Evolutionary conservation across 2,329 filamentous ascomycete species (phyloP).

Genomic region (Colletotrichum tropicale): DNA sequence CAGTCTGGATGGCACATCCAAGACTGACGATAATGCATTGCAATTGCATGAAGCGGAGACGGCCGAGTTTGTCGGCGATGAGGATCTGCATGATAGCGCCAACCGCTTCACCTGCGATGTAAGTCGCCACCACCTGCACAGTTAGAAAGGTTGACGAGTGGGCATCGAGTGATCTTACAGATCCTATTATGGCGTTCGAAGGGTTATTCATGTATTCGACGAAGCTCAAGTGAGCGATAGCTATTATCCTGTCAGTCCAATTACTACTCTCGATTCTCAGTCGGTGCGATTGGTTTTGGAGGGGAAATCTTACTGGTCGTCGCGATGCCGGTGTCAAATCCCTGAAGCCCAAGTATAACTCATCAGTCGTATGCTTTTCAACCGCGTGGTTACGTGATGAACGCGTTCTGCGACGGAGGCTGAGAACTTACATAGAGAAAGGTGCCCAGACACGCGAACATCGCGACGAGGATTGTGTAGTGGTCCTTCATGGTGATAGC

Average conservation of each 20-base stretch:
- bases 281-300: background rate
- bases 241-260: background rate
- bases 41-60: background rate
- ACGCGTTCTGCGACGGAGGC: background rate
- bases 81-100: background rate
- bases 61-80: background rate
- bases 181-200: background rate
- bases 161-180: background rate
- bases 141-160: background rate
- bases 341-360: background rate
- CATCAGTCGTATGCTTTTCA: background rate
- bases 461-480: background rate
- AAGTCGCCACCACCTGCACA: background rate
- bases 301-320: background rate
- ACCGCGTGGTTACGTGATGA: background rate
- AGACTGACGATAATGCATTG: background rate
- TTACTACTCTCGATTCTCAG: background rate
- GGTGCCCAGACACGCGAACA: background rate
- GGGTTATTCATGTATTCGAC: background rate
- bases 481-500: background rate
- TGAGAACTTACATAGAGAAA: background rate
- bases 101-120: background rate
- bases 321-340: background rate
- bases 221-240: background rate
- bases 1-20: background rate